Percentiles rank a stretch among this genome's conserved stretches.
phyloP scores from a whole-genome alignment of 768 basidiomycete genomes.

The Epithele typhae region DNA sequence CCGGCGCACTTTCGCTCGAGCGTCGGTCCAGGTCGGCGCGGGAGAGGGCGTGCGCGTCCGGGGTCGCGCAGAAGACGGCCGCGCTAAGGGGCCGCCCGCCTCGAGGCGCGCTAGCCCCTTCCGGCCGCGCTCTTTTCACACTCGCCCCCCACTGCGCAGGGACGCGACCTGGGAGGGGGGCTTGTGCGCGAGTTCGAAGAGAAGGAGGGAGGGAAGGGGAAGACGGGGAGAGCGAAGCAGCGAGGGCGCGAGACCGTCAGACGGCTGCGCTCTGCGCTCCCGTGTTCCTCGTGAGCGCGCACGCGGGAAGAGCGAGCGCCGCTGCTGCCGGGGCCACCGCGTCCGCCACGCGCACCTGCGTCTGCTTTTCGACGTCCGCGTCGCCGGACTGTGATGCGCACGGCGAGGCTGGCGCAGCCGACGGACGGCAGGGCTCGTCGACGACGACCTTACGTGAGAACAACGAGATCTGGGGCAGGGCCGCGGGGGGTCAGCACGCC shows the following conservation, averaged over 20 bases:
- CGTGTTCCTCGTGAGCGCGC: too few relatives aligned
- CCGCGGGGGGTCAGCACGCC: slow-evolving; percentile 2
- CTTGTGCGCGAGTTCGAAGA: too few relatives aligned
- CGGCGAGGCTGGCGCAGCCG: slow-evolving; percentile 9
- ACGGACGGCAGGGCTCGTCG: slow-evolving; percentile 6
- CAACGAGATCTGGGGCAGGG: slow-evolving; percentile 22
- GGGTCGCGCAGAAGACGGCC: neutral
- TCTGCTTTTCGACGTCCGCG: neutral
- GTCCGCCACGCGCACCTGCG: too few relatives aligned
- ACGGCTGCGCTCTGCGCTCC: too few relatives aligned
- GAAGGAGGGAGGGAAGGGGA: too few relatives aligned
- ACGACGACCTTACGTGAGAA: slow-evolving; percentile 20
- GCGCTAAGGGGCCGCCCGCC: slow-evolving; percentile 3
- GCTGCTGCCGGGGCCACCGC: too few relatives aligned
- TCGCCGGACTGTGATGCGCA: too few relatives aligned
- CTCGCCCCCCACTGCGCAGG: neutral
- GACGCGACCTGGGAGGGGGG: too few relatives aligned
- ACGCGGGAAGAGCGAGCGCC: too few relatives aligned
- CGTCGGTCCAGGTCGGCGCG: neutral
- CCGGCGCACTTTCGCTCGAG: too few relatives aligned
- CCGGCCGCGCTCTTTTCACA: slow-evolving; percentile 10
- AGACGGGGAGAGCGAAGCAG: too few relatives aligned
- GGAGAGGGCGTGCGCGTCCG: neutral
- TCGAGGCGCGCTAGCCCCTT: slow-evolving; percentile 16
- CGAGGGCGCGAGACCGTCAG: too few relatives aligned